Base-by-base conservation (phyloP, 306 rosid species). In the Prunus kanzakura region DNA sequence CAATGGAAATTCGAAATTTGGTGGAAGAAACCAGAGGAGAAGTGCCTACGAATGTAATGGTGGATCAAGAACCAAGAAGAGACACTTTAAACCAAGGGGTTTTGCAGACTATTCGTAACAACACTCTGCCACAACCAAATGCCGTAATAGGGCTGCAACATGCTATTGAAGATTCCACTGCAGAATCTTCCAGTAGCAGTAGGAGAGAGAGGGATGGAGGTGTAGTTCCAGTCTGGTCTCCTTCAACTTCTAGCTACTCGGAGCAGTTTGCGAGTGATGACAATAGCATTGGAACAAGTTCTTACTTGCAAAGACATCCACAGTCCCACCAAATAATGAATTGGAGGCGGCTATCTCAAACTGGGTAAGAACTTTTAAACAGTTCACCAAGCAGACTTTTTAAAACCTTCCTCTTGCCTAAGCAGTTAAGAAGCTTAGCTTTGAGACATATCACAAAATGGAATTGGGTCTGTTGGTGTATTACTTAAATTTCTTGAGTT, bases 171-270 rank as follows among this genome's bases (percentile, higher is more conserved):
- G 94, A 93, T 75, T 89, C 94, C 19, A 84, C 86, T 4, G 85
- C 91, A 49, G 98, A 93, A 83, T 93, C 98, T 56, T 87, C 96
- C 3, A 85, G 88, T 84, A 85, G 75, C 68, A 84, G 80, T 57
- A 87, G 94, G 88, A 86, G 97, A 87, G 94, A 93, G 82, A 84
- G 98, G 84, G 96, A 90, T 4, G 94, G 96, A 64, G 96, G 89
- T 22, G 79, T 87, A 68, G 98, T 93, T 81, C 98, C 98, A 19
- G 96, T 75, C 73, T 93, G 96, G 98, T 89, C 94, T 85, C 98
- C 96, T 14, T 73, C 84, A 61, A 77, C 85, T 77, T 72, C 98
- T 23, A 85, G 87, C 80, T 87, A 83, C 82, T 67, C 93, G 0
- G 98, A 93, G 84, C 98, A 90, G 82, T 90, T 84, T 73, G 94